Evolutionary conservation across 768 basidiomycete genomes (phyloP).

Genomic region (Boletus pseudopeckii): DNA sequence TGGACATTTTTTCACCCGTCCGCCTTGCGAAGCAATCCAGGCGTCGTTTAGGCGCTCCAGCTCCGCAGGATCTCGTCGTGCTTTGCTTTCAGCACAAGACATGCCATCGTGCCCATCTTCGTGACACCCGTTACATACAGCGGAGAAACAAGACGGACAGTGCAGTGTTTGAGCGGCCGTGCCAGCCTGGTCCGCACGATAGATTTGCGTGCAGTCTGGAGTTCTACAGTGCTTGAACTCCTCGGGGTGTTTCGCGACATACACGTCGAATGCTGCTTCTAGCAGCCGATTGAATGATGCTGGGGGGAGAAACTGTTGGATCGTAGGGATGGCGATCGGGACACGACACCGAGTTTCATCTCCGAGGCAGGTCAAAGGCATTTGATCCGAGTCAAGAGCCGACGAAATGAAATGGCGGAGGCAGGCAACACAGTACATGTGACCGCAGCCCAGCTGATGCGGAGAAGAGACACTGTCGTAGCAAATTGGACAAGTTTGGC

Average conservation of each 20-base stretch:
- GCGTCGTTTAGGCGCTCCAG: slow-evolving; percentile 49
- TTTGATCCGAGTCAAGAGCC: slow-evolving; percentile 49
- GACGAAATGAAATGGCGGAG: slow-evolving; percentile 55
- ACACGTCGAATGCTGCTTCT: slow-evolving; percentile 51
- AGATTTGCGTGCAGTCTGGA: slow-evolving; percentile 72
- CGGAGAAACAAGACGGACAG: slow-evolving; percentile 65
- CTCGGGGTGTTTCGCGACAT: slow-evolving; percentile 54
- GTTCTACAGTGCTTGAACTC: slow-evolving; percentile 76
- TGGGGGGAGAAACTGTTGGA: slow-evolving; percentile 47
- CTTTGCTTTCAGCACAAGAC: slow-evolving; percentile 46
- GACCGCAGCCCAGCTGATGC: slow-evolving; percentile 57
- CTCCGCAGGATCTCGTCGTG: slow-evolving; percentile 38
- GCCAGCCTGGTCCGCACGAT: slow-evolving; percentile 48
- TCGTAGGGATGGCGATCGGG: slow-evolving; percentile 49
- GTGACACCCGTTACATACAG: slow-evolving; percentile 63
- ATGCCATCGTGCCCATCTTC: slow-evolving; percentile 60
- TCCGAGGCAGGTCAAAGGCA: slow-evolving; percentile 70
- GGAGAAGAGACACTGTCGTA: slow-evolving; percentile 41
- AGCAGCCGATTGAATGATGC: slow-evolving; percentile 54
- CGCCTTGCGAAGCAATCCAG: slow-evolving; percentile 56
- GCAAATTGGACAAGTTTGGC: slow-evolving; percentile 51
- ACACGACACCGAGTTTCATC: slow-evolving; percentile 55
- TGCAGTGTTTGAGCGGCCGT: slow-evolving; percentile 39
- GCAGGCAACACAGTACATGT: slow-evolving; percentile 64
- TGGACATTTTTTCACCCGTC: slow-evolving; percentile 68